A percentile compares a stretch with the other conserved stretches of the same genome.
Evolutionary conservation across 257 asterid species (phyloP).

Genomic region (Solanum acaule): DNA sequence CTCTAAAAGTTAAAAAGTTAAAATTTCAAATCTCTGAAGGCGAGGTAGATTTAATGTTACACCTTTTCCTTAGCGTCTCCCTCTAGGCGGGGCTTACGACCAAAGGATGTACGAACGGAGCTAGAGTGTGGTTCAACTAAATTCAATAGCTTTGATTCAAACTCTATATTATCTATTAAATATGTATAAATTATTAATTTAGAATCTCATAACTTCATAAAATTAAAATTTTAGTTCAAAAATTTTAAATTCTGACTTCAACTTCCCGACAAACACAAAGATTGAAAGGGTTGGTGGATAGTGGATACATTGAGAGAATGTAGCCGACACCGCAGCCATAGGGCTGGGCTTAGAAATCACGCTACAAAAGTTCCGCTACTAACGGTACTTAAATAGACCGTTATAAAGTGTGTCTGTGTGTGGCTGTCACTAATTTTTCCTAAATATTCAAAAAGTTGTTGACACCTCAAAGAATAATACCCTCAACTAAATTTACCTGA

Average conservation of each 20-base stretch:
- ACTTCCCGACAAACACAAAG: accelerated
- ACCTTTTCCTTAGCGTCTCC: no score
- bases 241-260: no score
- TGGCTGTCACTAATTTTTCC: neutral
- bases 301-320: neutral
- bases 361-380: neutral
- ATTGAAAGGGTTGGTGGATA: neutral
- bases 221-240: accelerated
- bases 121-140: neutral
- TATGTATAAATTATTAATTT: no score
- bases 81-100: neutral
- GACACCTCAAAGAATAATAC: neutral
- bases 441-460: neutral
- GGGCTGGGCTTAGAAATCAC: neutral
- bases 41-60: no score
- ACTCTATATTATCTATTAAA: no score
- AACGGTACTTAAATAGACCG: neutral
- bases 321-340: neutral
- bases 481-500: neutral
- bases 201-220: accelerated
- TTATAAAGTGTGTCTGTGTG: neutral
- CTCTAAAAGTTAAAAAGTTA: no score
- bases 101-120: neutral
- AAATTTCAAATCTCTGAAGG: neutral
- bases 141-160: no score